Percentiles rank a stretch among this genome's conserved stretches.
Conservation (phyloP, 2,329 filamentous ascomycete genomes). For the Fusarium citri region DNA sequence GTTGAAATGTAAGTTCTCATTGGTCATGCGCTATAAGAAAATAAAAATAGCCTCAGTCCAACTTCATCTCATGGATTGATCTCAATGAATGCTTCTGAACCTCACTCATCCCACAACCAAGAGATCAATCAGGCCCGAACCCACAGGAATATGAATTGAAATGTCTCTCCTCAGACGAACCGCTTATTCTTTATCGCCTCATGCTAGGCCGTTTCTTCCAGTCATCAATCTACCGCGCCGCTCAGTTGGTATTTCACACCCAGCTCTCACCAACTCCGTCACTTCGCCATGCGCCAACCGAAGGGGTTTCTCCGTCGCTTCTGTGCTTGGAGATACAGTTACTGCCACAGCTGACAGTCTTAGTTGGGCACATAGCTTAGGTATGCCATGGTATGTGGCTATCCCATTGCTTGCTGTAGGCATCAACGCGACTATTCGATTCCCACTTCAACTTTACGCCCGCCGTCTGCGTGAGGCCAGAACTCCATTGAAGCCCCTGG, state of each 20-base stretch:
- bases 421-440: slow-evolving; percentile 58
- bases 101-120: slow-evolving; percentile 11
- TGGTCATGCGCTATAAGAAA: slow-evolving; percentile 4
- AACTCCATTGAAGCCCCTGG: slow-evolving; percentile 47
- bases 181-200: slow-evolving; percentile 20
- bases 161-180: slow-evolving; percentile 38
- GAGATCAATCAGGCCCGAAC: slow-evolving; percentile 2
- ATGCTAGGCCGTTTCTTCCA: slow-evolving; percentile 22
- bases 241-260: slow-evolving; percentile 2
- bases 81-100: slow-evolving; percentile 2
- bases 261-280: slow-evolving; percentile 10
- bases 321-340: slow-evolving; percentile 50
- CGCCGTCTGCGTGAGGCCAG: slow-evolving; percentile 48
- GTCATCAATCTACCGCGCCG: slow-evolving; percentile 8
- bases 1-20: slow-evolving; percentile 15
- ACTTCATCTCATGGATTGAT: slow-evolving; percentile 27
- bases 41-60: slow-evolving; percentile 11
- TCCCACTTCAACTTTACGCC: slow-evolving; percentile 61
- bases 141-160: slow-evolving; percentile 18
- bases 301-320: slow-evolving; percentile 51
- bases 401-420: slow-evolving; percentile 64
- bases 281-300: slow-evolving; percentile 25
- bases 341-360: slow-evolving; percentile 58
- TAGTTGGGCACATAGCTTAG: slow-evolving; percentile 57
- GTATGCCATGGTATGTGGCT: slow-evolving; percentile 65